phyloP scores from a whole-genome alignment of 202 grass and related monocot genomes.

The Musa balbisiana region DNA sequence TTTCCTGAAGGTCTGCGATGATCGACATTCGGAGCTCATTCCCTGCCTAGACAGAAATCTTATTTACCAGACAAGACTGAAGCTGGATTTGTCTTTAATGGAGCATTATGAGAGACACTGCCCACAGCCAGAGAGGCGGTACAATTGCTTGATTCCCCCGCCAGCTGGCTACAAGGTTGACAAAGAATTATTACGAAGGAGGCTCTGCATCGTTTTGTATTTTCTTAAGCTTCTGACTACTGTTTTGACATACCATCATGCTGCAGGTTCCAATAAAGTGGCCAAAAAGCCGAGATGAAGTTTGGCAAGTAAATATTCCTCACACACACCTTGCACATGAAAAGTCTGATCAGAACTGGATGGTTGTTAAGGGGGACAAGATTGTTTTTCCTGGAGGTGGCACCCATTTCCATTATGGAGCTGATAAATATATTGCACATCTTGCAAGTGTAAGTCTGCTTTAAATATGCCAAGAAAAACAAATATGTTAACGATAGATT shows the following conservation, averaged over 20 bases:
- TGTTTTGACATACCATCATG: background rate
- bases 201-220: background rate
- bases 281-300: constrained; percentile 93
- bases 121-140: constrained; percentile 79
- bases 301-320: constrained; percentile 98
- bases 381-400: constrained; percentile 94
- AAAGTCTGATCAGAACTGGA: constrained; percentile 99
- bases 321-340: constrained; percentile 95
- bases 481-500: background rate
- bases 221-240: background rate
- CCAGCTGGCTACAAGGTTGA: constrained; percentile 86
- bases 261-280: constrained; percentile 86
- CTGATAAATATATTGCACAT: constrained; percentile 88
- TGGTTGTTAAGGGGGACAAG: constrained; percentile 89
- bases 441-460: constrained; percentile 79
- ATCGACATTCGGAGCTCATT: constrained; percentile 84
- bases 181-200: background rate
- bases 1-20: constrained; percentile 73
- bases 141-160: constrained; percentile 87
- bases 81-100: constrained; percentile 96
- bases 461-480: background rate
- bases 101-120: constrained; percentile 99
- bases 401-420: constrained; percentile 97
- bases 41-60: constrained; percentile 98
- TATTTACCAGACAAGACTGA: constrained; percentile 95